Percentiles rank a stretch among this genome's conserved stretches.
Evolutionary conservation across 192 early-diverging fungal species (phyloP).

Genomic region (Haplosporangium gracile): DNA sequence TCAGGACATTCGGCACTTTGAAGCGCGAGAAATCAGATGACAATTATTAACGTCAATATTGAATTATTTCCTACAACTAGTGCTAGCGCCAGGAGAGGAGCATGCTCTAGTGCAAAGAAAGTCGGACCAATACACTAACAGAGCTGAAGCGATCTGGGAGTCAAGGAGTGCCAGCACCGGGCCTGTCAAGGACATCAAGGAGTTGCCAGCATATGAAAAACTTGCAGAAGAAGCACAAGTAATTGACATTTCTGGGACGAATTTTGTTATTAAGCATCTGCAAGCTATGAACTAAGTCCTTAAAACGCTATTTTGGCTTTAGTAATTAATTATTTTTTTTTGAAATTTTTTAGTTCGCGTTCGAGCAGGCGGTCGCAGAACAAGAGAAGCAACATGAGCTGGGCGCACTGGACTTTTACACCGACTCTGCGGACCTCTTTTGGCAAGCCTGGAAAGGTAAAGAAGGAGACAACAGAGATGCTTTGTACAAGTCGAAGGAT

Average conservation of each 20-base stretch:
- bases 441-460: constrained; percentile 63
- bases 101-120: constrained; percentile 31
- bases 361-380: constrained; percentile 41
- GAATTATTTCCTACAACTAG: neutral
- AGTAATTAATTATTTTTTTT: neutral
- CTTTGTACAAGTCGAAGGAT: neutral
- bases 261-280: neutral
- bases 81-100: constrained; percentile 35
- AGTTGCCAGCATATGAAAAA: constrained; percentile 32
- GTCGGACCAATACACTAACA: constrained; percentile 23
- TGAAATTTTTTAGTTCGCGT: constrained; percentile 35
- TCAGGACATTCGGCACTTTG: neutral
- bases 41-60: neutral
- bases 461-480: neutral
- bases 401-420: constrained; percentile 65
- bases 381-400: constrained; percentile 56
- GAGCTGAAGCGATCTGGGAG: constrained; percentile 49
- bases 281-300: neutral
- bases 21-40: neutral
- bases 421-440: constrained; percentile 62
- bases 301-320: neutral
- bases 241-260: neutral
- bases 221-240: constrained; percentile 52
- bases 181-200: constrained; percentile 39
- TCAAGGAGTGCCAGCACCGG: constrained; percentile 38